Evolutionary conservation across 2,329 filamentous ascomycete species (phyloP).

Genomic region (Colletotrichum theobromicola): DNA sequence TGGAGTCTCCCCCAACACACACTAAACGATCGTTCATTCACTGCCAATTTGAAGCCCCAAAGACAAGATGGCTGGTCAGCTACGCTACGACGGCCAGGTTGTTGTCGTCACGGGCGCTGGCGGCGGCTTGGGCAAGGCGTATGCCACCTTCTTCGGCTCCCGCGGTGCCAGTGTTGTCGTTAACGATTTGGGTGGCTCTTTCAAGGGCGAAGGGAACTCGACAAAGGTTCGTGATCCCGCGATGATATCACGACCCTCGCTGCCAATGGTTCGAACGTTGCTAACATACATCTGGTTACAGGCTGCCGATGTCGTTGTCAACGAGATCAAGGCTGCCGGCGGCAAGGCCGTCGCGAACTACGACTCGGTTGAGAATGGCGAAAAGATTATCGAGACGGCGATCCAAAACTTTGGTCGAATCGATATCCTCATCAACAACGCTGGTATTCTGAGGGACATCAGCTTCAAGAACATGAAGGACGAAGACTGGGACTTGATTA

Average conservation of each 20-base stretch:
- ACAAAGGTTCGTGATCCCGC: constrained; percentile 68
- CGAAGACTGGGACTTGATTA: constrained; percentile 93
- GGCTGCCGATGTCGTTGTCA: constrained; percentile 83
- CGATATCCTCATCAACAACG: constrained; percentile 97
- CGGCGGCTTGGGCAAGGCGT: constrained; percentile 80
- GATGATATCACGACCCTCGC: background rate
- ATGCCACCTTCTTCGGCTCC: constrained; percentile 88
- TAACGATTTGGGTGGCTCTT: constrained; percentile 92
- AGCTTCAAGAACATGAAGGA: constrained; percentile 99
- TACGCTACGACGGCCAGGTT: constrained; percentile 85
- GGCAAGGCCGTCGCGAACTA: constrained; percentile 98
- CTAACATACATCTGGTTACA: constrained; percentile 40
- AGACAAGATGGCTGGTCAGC: constrained; percentile 64
- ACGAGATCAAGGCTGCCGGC: constrained; percentile 84
- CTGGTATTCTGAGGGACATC: constrained; percentile 91
- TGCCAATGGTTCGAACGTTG: background rate
- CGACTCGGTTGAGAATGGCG: constrained; percentile 90
- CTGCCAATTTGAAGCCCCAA: background rate
- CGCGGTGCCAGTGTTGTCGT: constrained; percentile 94
- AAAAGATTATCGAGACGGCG: constrained; percentile 90
- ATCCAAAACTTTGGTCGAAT: constrained; percentile 84
- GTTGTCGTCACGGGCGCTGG: constrained; percentile 84
- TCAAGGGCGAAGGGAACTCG: constrained; percentile 89
- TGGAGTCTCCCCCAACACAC: background rate
- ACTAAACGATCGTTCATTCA: background rate